Evolutionary conservation across 495 filamentous ascomycete genomes (phyloP).

Genomic region (Acidomyces sp.): DNA sequence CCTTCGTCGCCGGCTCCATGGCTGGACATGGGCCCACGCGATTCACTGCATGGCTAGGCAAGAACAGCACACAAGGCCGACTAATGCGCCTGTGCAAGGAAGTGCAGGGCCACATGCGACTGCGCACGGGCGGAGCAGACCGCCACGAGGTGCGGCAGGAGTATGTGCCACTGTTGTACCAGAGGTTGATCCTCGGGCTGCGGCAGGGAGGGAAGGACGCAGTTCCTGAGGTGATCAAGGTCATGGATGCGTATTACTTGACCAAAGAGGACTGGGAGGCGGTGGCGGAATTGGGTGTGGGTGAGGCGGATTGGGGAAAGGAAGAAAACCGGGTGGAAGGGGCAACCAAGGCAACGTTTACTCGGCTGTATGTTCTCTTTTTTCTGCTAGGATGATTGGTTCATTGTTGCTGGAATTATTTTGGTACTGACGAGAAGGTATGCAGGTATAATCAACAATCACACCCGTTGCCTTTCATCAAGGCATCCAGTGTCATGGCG

Average conservation of each 20-base stretch:
- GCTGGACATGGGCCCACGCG: conserved; percentile 36
- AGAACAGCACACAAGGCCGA: conserved; percentile 83
- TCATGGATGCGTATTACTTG: conserved; percentile 98
- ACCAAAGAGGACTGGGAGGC: conserved; percentile 89
- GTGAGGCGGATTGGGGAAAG: conserved; percentile 57
- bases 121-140: conserved; percentile 81
- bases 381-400: background rate
- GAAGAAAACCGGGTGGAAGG: conserved; percentile 56
- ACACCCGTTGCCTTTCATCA: conserved; percentile 93
- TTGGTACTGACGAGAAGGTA: background rate
- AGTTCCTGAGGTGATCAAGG: conserved; percentile 45
- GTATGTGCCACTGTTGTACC: conserved; percentile 85
- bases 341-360: conserved; percentile 79
- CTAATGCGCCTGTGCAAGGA: conserved; percentile 77
- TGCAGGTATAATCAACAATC: conserved; percentile 68
- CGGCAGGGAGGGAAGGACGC: conserved; percentile 28
- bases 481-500: conserved; percentile 60
- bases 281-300: conserved; percentile 82
- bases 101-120: conserved; percentile 92
- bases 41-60: conserved; percentile 87
- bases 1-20: conserved; percentile 69
- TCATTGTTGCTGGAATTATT: background rate
- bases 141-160: conserved; percentile 88
- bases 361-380: conserved; percentile 48
- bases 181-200: conserved; percentile 52